These are phyloP conservation scores for Biscogniauxia mediterranea DNA, from an alignment of 2,329 filamentous ascomycete genomes.

Conservation along the genomic window DNA sequence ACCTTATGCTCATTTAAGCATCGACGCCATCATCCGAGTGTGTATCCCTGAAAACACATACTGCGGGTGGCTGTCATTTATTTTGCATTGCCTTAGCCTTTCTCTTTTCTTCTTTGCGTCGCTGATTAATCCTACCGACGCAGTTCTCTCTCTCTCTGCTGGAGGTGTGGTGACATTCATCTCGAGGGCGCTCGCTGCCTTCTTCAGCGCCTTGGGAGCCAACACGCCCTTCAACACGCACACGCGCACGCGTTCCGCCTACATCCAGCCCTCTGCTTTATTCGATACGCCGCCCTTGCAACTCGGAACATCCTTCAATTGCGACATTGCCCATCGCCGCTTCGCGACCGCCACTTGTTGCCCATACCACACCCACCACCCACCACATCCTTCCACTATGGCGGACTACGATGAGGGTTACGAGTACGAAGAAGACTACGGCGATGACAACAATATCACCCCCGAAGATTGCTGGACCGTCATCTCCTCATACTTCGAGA, in stretches of 20 bases:
- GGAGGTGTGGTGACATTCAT: neutral
- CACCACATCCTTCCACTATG: slow-evolving; percentile 37
- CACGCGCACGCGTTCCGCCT: neutral
- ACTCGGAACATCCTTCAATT: no score
- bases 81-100: neutral
- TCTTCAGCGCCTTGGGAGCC: neutral
- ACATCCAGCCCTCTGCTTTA: neutral
- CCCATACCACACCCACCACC: neutral
- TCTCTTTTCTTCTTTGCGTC: neutral
- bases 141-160: neutral
- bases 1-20: no score
- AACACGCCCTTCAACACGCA: no score
- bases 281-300: neutral
- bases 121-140: no score
- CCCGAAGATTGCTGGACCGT: slow-evolving; percentile 98
- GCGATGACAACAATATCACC: slow-evolving; percentile 73
- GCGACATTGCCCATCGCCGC: no score
- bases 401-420: slow-evolving; percentile 60
- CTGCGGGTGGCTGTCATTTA: neutral
- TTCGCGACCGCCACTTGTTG: no score
- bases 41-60: no score
- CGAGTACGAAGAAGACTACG: slow-evolving; percentile 69
- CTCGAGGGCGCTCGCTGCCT: neutral
- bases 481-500: slow-evolving; percentile 94
- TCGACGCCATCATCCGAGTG: no score